A percentile compares a stretch with the other conserved stretches of the same genome.
phyloP scores from a whole-genome alignment of 179 eudicot genomes.

The Sideroxylon spinosum region DNA sequence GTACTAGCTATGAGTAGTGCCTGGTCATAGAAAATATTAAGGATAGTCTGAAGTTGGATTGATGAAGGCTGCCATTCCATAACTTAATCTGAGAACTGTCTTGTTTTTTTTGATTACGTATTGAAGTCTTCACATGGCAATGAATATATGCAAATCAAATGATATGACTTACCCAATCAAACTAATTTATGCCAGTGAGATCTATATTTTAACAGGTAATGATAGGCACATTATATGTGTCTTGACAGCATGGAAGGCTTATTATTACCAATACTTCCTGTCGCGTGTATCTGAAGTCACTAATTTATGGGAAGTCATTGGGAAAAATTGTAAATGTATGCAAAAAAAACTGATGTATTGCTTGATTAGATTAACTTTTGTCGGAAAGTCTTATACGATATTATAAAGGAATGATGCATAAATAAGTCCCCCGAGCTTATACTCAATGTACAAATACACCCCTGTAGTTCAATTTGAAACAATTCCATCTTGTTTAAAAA shows the following conservation, averaged over 20 bases:
- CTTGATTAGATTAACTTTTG: not conserved
- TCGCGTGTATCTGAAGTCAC: conserved; percentile 3
- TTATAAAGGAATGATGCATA: not conserved
- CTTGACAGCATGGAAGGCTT: not conserved
- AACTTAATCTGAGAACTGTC: not conserved
- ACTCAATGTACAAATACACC: no score
- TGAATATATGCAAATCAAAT: no score
- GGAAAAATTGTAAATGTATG: conserved; percentile 3
- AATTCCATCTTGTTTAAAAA: no score
- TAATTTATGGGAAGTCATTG: not conserved
- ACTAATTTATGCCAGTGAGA: conserved; percentile 5
- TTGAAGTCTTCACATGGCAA: not conserved
- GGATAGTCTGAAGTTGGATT: conserved; percentile 6
- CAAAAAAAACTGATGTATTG: not conserved
- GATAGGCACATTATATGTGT: not conserved
- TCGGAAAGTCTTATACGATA: not conserved
- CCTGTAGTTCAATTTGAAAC: no score
- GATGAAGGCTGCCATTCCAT: conserved; percentile 5
- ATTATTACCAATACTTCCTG: not conserved
- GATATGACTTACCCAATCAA: not conserved
- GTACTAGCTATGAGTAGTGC: conserved; percentile 1
- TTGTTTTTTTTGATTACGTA: not conserved
- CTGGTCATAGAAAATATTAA: not conserved
- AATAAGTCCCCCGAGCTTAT: no score
- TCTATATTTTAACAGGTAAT: not conserved